Evolutionary conservation across 306 rosid species (phyloP).

Genomic region (Medicago ruthenica): DNA sequence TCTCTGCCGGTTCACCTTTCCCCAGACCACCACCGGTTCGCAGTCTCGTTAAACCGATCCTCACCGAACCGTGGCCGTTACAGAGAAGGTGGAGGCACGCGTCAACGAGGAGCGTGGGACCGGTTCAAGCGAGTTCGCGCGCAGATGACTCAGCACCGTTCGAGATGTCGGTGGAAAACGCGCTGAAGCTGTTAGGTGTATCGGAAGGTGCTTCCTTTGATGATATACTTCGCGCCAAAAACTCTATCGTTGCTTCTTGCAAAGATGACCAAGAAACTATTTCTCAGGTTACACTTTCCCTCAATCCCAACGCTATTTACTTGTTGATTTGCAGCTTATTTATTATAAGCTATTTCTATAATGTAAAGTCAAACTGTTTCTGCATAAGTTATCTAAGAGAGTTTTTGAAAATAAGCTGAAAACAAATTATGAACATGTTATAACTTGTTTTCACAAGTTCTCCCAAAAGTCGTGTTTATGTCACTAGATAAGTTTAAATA

Average conservation of each 20-base stretch:
- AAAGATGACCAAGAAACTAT: conserved; percentile 75
- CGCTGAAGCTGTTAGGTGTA: conserved; percentile 90
- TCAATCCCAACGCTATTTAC: background rate
- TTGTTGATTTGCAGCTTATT: background rate
- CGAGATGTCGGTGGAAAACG: conserved; percentile 94
- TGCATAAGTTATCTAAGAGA: too few relatives aligned
- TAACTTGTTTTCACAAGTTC: too few relatives aligned
- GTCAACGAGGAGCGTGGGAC: conserved; percentile 47
- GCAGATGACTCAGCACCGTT: conserved; percentile 86
- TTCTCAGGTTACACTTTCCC: conserved; percentile 60
- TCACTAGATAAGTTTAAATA: too few relatives aligned
- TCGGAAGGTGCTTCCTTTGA: conserved; percentile 90
- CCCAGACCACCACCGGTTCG: conserved; percentile 54
- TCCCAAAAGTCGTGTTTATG: too few relatives aligned
- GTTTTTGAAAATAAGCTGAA: too few relatives aligned
- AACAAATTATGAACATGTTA: too few relatives aligned
- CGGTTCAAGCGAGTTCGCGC: conserved; percentile 73
- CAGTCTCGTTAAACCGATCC: conserved; percentile 35
- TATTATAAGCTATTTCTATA: too few relatives aligned
- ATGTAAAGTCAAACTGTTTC: too few relatives aligned
- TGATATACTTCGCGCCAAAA: conserved; percentile 94
- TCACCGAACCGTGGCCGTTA: conserved; percentile 42
- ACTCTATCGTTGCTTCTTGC: conserved; percentile 71
- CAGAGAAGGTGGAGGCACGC: conserved; percentile 40
- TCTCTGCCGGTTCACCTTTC: conserved; percentile 63